Conservation (phyloP, 768 basidiomycete genomes). For the Leccinum obscurum region DNA sequence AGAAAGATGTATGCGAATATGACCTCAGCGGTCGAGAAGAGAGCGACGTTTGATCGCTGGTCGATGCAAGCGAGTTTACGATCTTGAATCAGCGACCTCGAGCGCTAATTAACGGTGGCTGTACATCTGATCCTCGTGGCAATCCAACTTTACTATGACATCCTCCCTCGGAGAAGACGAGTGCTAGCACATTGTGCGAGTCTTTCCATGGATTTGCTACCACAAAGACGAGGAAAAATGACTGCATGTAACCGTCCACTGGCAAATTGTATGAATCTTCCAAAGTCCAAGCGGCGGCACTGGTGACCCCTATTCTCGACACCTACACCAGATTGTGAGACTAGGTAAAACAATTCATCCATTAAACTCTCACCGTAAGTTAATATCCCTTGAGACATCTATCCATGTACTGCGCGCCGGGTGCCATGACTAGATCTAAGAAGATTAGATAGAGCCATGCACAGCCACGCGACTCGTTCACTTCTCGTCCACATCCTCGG, state of each 20-base stretch:
- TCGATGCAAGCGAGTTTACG: not conserved
- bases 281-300: no score
- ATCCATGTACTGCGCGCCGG: no score
- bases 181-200: not conserved
- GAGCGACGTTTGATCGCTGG: not conserved
- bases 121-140: not conserved
- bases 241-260: no score
- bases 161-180: not conserved
- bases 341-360: no score
- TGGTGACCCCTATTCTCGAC: no score
- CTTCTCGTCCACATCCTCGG: not conserved
- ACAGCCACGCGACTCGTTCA: not conserved
- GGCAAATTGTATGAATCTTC: no score
- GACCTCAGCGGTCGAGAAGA: not conserved
- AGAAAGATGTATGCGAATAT: not conserved
- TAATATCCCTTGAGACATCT: no score
- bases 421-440: no score
- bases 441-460: not conserved
- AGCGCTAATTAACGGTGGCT: constrained; percentile 1
- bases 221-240: no score
- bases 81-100: not conserved
- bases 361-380: no score
- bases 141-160: not conserved
- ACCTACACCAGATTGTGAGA: no score
- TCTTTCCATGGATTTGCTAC: not conserved